Conservation (phyloP, 176 grass and related monocot genomes). For the Lolium perenne region DNA sequence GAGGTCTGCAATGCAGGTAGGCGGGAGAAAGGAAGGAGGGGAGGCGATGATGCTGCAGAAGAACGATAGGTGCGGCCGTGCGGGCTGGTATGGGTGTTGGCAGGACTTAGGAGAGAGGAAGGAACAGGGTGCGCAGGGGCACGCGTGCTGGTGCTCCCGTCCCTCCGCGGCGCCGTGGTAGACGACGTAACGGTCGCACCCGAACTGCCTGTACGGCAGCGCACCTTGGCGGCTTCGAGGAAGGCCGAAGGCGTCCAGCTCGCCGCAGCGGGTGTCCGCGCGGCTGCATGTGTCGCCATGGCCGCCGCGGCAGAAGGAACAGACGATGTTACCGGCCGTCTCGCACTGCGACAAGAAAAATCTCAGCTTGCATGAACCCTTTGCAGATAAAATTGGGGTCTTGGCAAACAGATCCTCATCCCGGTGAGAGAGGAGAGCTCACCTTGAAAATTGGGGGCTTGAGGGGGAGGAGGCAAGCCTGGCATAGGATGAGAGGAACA, state of each 20-base stretch:
- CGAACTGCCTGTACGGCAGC: not conserved
- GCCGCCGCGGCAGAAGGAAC: not conserved
- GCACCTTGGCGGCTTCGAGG: not conserved
- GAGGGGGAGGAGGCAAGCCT: constrained; percentile 7
- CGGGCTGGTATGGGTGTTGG: too few species aligned
- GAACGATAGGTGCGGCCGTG: too few species aligned
- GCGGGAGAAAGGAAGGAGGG: too few species aligned
- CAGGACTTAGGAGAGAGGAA: not conserved
- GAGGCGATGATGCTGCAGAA: too few species aligned
- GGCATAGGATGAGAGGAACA: too few species aligned
- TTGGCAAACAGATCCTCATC: too few species aligned
- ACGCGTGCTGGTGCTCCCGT: not conserved
- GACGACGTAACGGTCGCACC: not conserved
- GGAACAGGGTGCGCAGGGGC: not conserved
- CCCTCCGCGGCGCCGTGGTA: too few species aligned
- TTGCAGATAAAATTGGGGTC: too few species aligned
- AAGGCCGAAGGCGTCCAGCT: not conserved
- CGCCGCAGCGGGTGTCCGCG: not conserved
- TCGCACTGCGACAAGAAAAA: not conserved
- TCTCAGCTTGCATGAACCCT: too few species aligned
- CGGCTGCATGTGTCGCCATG: not conserved
- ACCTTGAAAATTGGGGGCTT: constrained; percentile 34
- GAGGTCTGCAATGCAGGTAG: too few species aligned
- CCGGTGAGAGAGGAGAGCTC: too few species aligned
- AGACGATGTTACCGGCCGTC: not conserved